Percentiles rank a stretch among this genome's conserved stretches.
Conservation (phyloP, 495 filamentous ascomycete genomes). For the Beverwykella pulmonaria region DNA sequence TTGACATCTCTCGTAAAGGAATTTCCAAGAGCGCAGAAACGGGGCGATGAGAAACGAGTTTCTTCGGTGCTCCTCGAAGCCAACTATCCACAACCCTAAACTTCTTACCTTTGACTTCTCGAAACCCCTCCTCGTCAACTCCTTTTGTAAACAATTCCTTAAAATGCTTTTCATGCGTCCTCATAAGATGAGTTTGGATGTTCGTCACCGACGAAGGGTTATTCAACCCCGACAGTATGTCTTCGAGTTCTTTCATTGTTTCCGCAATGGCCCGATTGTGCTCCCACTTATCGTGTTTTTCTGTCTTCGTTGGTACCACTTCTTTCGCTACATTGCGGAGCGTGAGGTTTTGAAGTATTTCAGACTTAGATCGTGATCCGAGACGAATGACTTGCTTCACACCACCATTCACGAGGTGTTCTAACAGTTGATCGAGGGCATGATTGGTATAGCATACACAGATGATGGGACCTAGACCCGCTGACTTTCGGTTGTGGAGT, state of each 20-base stretch:
- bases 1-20: conserved; percentile 27
- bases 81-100: conserved; percentile 24
- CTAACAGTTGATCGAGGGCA: conserved; percentile 72
- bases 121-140: conserved; percentile 43
- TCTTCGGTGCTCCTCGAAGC: conserved; percentile 6
- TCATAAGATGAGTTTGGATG: neutral
- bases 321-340: conserved; percentile 6
- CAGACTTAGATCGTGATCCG: conserved; percentile 66
- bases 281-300: conserved; percentile 26
- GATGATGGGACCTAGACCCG: conserved; percentile 44
- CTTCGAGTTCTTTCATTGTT: neutral
- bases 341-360: conserved; percentile 48
- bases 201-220: too few species aligned
- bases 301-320: conserved; percentile 21
- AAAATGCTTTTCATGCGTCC: neutral
- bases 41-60: neutral
- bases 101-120: conserved; percentile 14
- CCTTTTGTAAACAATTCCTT: conserved; percentile 26
- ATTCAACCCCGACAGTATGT: too few species aligned
- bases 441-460: conserved; percentile 54
- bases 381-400: conserved; percentile 69
- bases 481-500: conserved; percentile 56
- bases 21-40: neutral
- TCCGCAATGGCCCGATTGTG: neutral
- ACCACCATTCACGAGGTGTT: conserved; percentile 60